Evolutionary conservation across 352 stramenopile species (phyloP).

Genomic region (Pythium utonaiense): DNA sequence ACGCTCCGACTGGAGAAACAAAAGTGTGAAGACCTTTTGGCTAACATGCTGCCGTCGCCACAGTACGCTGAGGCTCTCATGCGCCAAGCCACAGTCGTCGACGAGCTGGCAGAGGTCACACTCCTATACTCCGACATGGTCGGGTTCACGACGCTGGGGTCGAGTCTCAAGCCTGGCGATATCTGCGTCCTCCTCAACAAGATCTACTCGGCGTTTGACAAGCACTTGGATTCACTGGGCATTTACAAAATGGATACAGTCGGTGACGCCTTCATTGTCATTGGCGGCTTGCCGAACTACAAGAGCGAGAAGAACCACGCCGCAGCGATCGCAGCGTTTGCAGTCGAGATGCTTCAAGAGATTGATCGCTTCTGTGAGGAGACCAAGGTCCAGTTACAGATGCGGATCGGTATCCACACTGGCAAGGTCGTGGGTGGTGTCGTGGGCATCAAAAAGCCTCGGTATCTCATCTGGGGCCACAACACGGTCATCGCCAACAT

Average conservation of each 20-base stretch:
- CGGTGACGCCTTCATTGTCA: slow-evolving; percentile 82
- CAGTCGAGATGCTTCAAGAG: slow-evolving; percentile 83
- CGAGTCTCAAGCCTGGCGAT: slow-evolving; percentile 52
- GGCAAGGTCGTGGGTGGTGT: slow-evolving; percentile 79
- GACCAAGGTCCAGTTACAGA: slow-evolving; percentile 66
- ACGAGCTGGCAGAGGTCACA: slow-evolving; percentile 79
- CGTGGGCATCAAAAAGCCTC: slow-evolving; percentile 80
- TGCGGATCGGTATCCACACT: slow-evolving; percentile 85
- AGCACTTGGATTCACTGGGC: slow-evolving; percentile 69
- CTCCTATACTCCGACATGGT: slow-evolving; percentile 87
- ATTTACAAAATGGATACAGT: slow-evolving; percentile 89
- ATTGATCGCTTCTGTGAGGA: slow-evolving; percentile 72
- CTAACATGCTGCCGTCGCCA: slow-evolving; percentile 81
- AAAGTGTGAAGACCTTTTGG: slow-evolving; percentile 79
- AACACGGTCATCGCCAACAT: slow-evolving; percentile 78
- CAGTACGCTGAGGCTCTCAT: slow-evolving; percentile 72
- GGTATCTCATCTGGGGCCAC: slow-evolving; percentile 83
- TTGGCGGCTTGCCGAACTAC: slow-evolving; percentile 64
- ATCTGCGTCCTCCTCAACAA: slow-evolving; percentile 82
- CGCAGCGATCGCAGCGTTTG: slow-evolving; percentile 71
- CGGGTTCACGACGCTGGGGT: slow-evolving; percentile 70
- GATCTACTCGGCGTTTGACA: slow-evolving; percentile 79
- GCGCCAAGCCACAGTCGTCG: slow-evolving; percentile 68
- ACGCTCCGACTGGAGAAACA: slow-evolving; percentile 74
- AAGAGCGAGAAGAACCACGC: slow-evolving; percentile 73